Evolutionary conservation across 179 eudicot genomes (phyloP).

Genomic region (Silene coronaria): DNA sequence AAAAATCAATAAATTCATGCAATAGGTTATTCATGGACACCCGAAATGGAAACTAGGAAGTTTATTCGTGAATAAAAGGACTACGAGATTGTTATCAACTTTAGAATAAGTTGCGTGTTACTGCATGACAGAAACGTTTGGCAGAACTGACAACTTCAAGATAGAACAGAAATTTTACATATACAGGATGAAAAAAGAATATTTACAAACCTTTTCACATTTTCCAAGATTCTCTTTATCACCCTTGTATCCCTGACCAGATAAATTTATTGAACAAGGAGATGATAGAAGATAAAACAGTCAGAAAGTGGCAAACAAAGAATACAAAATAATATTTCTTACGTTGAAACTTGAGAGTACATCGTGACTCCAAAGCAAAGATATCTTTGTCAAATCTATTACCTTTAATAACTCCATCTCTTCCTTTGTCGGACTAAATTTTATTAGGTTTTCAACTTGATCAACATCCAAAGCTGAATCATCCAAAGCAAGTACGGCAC

Average conservation of each 20-base stretch:
- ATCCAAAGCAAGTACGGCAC: conserved; percentile 70
- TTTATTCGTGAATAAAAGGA: no score
- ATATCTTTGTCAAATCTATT: neutral
- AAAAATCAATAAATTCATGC: no score
- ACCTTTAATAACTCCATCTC: conserved; percentile 85
- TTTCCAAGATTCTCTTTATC: conserved; percentile 74
- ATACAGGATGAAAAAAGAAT: neutral
- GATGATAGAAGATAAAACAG: neutral
- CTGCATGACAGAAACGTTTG: neutral
- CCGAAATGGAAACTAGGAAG: no score
- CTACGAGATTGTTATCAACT: neutral
- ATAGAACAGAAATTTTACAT: neutral
- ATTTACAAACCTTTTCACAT: conserved; percentile 73
- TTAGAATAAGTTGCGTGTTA: neutral
- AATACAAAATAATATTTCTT: neutral
- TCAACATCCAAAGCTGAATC: conserved; percentile 72
- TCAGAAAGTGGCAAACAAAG: neutral
- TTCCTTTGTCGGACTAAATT: conserved; percentile 89
- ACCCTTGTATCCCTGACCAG: conserved; percentile 70
- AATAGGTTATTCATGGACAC: no score
- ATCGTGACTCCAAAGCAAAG: neutral
- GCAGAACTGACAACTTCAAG: neutral
- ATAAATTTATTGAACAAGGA: conserved; percentile 1
- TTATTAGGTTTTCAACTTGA: conserved; percentile 85
- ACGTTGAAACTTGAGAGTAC: conserved; percentile 8